Evolutionary conservation across 371 early-diverging fungal genomes (phyloP).

Genomic region (Lichtheimia hyalospora): DNA sequence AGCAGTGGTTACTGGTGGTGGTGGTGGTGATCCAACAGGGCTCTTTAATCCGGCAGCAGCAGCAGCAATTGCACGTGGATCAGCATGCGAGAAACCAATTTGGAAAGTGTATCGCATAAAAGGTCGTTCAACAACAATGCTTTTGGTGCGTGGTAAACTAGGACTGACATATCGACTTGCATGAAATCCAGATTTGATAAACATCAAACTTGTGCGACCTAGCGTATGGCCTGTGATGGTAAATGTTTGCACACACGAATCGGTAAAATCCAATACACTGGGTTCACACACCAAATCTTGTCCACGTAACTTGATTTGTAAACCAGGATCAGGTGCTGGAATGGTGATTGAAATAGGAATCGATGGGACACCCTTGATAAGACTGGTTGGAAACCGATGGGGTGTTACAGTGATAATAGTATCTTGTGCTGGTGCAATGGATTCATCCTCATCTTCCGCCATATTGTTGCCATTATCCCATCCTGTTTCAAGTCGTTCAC

Average conservation of each 20-base stretch:
- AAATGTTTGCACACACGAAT: constrained; percentile 58
- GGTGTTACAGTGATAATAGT: constrained; percentile 41
- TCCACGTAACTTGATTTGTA: constrained; percentile 65
- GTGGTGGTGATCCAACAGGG: not conserved
- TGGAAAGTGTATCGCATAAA: constrained; percentile 74
- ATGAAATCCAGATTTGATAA: constrained; percentile 55
- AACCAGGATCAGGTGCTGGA: constrained; percentile 57
- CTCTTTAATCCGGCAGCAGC: not conserved
- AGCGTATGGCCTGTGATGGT: constrained; percentile 61
- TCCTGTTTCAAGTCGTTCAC: constrained; percentile 58
- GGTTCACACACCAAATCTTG: constrained; percentile 62
- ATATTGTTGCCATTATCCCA: constrained; percentile 40
- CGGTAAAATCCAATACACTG: constrained; percentile 57
- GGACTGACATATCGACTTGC: constrained; percentile 59
- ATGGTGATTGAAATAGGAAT: constrained; percentile 62
- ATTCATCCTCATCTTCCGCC: constrained; percentile 5
- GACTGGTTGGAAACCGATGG: constrained; percentile 57
- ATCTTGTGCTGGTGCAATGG: constrained; percentile 23
- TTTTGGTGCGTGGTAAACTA: constrained; percentile 55
- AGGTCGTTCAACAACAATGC: constrained; percentile 64
- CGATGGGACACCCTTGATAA: constrained; percentile 60
- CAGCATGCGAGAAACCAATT: constrained; percentile 47
- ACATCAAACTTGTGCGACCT: constrained; percentile 68
- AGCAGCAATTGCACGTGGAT: constrained; percentile 19
- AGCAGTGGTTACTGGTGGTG: not conserved